Base-by-base conservation (phyloP, 495 filamentous ascomycete genomes). In the Aspergillus nanangensis region DNA sequence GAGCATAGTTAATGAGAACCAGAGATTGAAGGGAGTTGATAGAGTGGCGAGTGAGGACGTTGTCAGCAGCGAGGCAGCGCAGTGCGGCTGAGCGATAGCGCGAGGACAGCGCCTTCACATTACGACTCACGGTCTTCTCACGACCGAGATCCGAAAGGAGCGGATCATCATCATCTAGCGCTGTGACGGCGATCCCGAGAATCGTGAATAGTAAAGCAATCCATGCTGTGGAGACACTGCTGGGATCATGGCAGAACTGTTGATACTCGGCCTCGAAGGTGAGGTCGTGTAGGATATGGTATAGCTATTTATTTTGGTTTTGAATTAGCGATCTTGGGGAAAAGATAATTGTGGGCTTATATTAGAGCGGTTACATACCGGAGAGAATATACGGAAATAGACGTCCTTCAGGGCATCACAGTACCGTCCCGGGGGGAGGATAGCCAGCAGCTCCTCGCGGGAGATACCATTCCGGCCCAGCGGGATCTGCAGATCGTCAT, bases 251-350 rank as follows among this genome's bases (percentile, higher is more conserved):
- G 32, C 64, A 67, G 31, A 74, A 74, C 11, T 65, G 62, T 32
- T 67, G 61, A 51, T 74, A 76, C 27, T 76, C 69, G 4, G 67
- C 61, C 24, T 71, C 67, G 24, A 76, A 76, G 1, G 70, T 72
- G 41, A 71, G 55, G 41, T 74, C 72, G 41, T 75, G 72, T 7
- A 76, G 60, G 46, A 74, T 73, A 49, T 70, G 66, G 23, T 68
- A 68, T 15, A 70, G 50, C 25, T 29, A 29, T 11, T n/a, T n/a
- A n/a, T n/a, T n/a, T n/a, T n/a, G n/a, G n/a, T n/a, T n/a, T n/a
- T n/a, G n/a, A n/a, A n/a, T n/a, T n/a, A n/a, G n/a, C n/a, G n/a
- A n/a, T n/a, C n/a, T n/a, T n/a, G n/a, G n/a, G n/a, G n/a, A n/a
- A n/a, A n/a, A n/a, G n/a, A n/a, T n/a, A n/a, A n/a, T n/a, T n/a